Conservation (phyloP, 306 rosid species). For the Dryas alaskensis region DNA sequence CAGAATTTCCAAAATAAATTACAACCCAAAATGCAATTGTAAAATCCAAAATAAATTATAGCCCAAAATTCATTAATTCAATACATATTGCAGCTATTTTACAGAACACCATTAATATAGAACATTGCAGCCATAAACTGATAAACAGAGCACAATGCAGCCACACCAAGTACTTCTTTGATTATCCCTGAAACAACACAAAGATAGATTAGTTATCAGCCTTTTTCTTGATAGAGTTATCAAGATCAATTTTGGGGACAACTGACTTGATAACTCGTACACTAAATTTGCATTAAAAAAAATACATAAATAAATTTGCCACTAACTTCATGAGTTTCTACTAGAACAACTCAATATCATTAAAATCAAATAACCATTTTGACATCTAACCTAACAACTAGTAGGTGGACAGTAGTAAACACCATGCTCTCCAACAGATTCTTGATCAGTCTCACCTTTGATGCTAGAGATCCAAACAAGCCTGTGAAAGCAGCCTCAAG, state of each 20-base stretch:
- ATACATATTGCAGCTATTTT: too few relatives aligned
- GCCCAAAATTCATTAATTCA: too few relatives aligned
- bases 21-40: too few relatives aligned
- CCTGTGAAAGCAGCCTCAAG: neutral
- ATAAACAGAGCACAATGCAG: too few relatives aligned
- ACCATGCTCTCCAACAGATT: conserved; percentile 44
- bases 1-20: too few relatives aligned
- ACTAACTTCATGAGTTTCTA: neutral
- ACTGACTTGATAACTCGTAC: neutral
- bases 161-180: too few relatives aligned
- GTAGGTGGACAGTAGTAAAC: conserved; percentile 35
- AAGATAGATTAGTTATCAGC: too few relatives aligned
- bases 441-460: conserved; percentile 57
- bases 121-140: too few relatives aligned
- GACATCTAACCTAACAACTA: conserved; percentile 43
- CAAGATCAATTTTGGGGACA: too few relatives aligned
- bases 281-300: neutral
- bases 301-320: neutral
- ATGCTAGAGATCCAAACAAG: conserved; percentile 36
- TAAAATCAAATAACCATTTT: conserved; percentile 16
- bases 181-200: too few relatives aligned
- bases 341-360: neutral
- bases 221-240: neutral
- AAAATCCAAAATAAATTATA: too few relatives aligned
- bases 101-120: too few relatives aligned